Base-by-base conservation (phyloP, 1,284 basidiomycete species). In the Pyrrhoderma noxium region DNA sequence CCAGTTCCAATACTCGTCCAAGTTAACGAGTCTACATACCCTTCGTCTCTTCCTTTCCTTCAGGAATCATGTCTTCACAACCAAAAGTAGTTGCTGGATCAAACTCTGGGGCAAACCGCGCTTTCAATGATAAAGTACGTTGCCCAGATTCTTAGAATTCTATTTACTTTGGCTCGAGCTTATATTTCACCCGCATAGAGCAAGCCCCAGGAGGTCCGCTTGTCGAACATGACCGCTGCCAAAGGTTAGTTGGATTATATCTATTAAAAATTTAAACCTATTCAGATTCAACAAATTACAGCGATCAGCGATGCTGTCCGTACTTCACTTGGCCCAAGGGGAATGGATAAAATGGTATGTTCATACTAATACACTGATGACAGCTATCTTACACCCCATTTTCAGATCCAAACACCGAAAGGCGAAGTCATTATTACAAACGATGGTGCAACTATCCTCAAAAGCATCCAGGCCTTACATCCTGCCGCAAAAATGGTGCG, bases 391-490 rank as follows among this genome's bases (percentile, higher is more conserved):
- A 45, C 35, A n/a, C 19, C 16, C 58, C 47, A 27, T 55, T 37
- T 18, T 47, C 54, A 97, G 94, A 99, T 99, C 65, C 93, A 97
- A 81, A 99, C 95, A 3, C 73, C 91, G 3, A 93, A 90, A 66
- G 95, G 95, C 59, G 94, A 99, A 65, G 92, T 96, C 3, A 89
- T 99, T 61, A 92, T 99, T 62, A 99, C 96, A 16, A 99, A 99
- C 68, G 96, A 99, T 70, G 96, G 96, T 42, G 96, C 96, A 9
- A 99, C 96, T 8, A 99, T 99, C 59, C 72, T 99, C 54, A 92
- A 93, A 70, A 97, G 93, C 64, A 94, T 99, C 66, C 93, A 96
- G 56, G 96, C 97, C 18, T 72, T 99, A 53, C 96, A 99, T 70
- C 96, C 96, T 35, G 96, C 96, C 40, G 96, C 96, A 22, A 89